phyloP scores from a whole-genome alignment of 352 stramenopile genomes.

The Pythium coloratum region DNA sequence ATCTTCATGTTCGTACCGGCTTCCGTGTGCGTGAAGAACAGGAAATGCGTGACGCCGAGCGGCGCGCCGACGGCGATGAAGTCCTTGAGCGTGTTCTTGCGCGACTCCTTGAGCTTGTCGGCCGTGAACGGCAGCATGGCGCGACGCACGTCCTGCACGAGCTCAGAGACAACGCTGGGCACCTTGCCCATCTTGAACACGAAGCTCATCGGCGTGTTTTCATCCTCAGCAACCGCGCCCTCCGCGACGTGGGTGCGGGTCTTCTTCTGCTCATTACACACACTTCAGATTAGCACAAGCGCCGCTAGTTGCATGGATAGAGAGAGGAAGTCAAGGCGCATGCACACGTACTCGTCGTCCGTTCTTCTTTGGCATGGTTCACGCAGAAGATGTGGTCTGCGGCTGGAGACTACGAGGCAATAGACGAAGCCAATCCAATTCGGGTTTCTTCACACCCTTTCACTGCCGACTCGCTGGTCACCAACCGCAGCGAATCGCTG shows the following conservation, averaged over 20 bases:
- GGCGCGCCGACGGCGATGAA: constrained; percentile 89
- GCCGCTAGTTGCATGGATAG: not conserved
- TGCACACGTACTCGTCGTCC: constrained; percentile 72
- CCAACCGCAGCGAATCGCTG: constrained; percentile 1
- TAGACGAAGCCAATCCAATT: not conserved
- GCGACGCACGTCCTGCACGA: constrained; percentile 93
- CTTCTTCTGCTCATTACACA: constrained; percentile 58
- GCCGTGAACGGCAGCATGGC: constrained; percentile 96
- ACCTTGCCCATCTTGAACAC: constrained; percentile 92
- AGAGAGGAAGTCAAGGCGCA: constrained; percentile 1
- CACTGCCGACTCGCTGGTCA: constrained; percentile 4
- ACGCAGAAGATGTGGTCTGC: not conserved
- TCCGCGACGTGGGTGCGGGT: constrained; percentile 79
- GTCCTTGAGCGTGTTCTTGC: constrained; percentile 92
- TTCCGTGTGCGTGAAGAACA: constrained; percentile 95
- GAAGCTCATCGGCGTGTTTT: constrained; percentile 90
- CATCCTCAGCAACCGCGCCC: constrained; percentile 62
- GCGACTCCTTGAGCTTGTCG: constrained; percentile 90
- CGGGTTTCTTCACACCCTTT: constrained; percentile 7
- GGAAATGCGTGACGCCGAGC: constrained; percentile 96
- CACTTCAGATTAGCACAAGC: not conserved
- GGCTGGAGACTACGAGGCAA: not conserved
- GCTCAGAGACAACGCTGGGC: constrained; percentile 67
- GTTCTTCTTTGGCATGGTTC: constrained; percentile 77
- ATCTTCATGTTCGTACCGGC: constrained; percentile 94